A percentile compares a stretch with the other conserved stretches of the same genome.
These are phyloP conservation scores for Chrysoporthe deuterocubensis DNA, from an alignment of 2,329 filamentous ascomycete species.

Conservation along the genomic window DNA sequence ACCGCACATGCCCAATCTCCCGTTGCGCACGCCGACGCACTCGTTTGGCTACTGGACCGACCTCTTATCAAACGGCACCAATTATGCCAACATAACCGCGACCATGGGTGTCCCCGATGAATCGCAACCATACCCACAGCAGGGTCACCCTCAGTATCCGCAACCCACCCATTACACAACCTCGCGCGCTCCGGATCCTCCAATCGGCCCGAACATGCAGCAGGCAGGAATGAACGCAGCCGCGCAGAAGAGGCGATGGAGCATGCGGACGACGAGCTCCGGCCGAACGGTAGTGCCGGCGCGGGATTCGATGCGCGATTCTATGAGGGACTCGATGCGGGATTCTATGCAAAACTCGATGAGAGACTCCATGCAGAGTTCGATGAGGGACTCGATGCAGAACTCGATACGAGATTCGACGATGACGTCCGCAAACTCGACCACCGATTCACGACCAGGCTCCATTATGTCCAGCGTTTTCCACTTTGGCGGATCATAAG, in stretches of 20 bases:
- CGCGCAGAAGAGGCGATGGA: constrained; percentile 28
- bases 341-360: constrained; percentile 18
- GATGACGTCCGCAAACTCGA: constrained; percentile 18
- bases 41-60: constrained; percentile 30
- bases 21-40: constrained; percentile 27
- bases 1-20: constrained; percentile 26
- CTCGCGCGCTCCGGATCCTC: constrained; percentile 26
- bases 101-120: constrained; percentile 26
- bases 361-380: constrained; percentile 8
- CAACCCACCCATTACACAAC: constrained; percentile 26
- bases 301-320: constrained; percentile 23
- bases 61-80: constrained; percentile 23
- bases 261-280: constrained; percentile 29
- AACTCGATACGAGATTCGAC: constrained; percentile 22
- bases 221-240: constrained; percentile 21
- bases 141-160: constrained; percentile 24
- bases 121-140: constrained; percentile 25
- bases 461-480: constrained; percentile 30
- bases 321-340: constrained; percentile 12
- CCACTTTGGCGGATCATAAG: constrained; percentile 28
- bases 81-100: constrained; percentile 23
- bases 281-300: constrained; percentile 26
- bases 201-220: constrained; percentile 27
- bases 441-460: constrained; percentile 25
- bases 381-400: background rate